A percentile compares a stretch with the other conserved stretches of the same genome.
phyloP scores from a whole-genome alignment of 108 stramenopile genomes.

The Bacterosira constricta region DNA sequence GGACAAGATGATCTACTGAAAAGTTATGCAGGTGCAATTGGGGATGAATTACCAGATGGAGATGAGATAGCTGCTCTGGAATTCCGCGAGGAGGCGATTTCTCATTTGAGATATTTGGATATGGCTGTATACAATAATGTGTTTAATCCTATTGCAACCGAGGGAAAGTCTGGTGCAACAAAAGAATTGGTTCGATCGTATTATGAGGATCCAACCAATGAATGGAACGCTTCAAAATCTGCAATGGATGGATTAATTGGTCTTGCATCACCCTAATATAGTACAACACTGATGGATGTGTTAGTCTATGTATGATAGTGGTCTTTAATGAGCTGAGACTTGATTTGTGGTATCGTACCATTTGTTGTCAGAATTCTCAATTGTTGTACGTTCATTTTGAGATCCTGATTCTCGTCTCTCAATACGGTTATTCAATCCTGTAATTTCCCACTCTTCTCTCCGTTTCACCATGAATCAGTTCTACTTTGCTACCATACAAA shows the following conservation, averaged over 20 bases:
- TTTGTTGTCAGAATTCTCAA: too few species aligned
- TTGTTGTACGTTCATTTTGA: too few species aligned
- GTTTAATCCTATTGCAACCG: conserved; percentile 79
- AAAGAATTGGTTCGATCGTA: conserved; percentile 72
- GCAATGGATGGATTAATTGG: conserved; percentile 63
- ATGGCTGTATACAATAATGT: conserved; percentile 90
- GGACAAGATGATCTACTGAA: conserved; percentile 44
- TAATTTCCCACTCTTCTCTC: too few species aligned
- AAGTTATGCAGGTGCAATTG: conserved; percentile 67
- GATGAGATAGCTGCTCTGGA: conserved; percentile 83
- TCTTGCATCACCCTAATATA: conserved; percentile 28
- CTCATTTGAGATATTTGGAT: conserved; percentile 81
- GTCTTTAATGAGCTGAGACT: neutral
- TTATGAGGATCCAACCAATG: conserved; percentile 82
- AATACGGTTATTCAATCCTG: too few species aligned
- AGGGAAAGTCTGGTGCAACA: conserved; percentile 69
- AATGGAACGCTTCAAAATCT: conserved; percentile 58
- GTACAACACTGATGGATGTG: too few species aligned
- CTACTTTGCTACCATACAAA: too few species aligned
- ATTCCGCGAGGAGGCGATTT: conserved; percentile 63
- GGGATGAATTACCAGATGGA: conserved; percentile 60
- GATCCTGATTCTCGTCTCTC: too few species aligned
- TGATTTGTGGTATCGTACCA: neutral
- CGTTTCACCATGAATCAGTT: too few species aligned
- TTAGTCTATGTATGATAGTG: too few species aligned